phyloP scores from a whole-genome alignment of 2,329 filamentous ascomycete genomes.

The Plectosphaerella cucumerina region DNA sequence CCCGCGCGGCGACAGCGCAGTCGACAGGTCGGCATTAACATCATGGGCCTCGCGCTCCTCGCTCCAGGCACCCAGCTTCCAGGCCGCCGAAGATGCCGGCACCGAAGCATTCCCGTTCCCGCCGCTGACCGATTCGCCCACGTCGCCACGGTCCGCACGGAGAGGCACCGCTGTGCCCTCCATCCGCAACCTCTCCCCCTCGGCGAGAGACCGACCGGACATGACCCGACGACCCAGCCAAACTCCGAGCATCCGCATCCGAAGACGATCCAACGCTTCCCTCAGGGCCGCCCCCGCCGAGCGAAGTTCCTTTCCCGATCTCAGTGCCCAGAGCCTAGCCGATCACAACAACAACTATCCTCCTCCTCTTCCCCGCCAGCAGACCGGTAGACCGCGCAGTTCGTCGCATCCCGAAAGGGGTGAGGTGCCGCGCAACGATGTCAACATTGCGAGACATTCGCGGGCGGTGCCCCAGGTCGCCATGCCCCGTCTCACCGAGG shows the following conservation, averaged over 20 bases:
- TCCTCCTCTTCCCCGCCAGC: too few relatives aligned
- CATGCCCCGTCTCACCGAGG: slow-evolving; percentile 34
- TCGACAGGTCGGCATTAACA: too few relatives aligned
- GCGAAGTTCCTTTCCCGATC: not conserved
- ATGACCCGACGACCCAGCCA: not conserved
- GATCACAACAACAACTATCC: too few relatives aligned
- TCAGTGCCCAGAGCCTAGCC: not conserved
- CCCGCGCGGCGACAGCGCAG: too few relatives aligned
- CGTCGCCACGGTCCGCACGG: not conserved
- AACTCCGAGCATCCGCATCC: slow-evolving; percentile 1
- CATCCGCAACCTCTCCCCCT: not conserved
- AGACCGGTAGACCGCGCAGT: not conserved
- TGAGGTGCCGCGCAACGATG: not conserved
- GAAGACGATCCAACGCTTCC: not conserved
- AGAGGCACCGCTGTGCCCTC: not conserved
- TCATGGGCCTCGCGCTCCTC: not conserved
- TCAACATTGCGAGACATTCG: slow-evolving; percentile 17
- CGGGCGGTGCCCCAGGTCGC: slow-evolving; percentile 25
- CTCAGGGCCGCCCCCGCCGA: not conserved
- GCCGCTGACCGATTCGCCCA: not conserved
- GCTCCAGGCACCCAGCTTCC: not conserved
- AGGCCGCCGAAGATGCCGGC: not conserved
- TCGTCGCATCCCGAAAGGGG: not conserved
- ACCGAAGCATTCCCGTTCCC: slow-evolving; percentile 1
- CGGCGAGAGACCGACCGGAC: not conserved